phyloP scores from a whole-genome alignment of 2,329 filamentous ascomycete species.

The Ophiostoma ulmi region DNA sequence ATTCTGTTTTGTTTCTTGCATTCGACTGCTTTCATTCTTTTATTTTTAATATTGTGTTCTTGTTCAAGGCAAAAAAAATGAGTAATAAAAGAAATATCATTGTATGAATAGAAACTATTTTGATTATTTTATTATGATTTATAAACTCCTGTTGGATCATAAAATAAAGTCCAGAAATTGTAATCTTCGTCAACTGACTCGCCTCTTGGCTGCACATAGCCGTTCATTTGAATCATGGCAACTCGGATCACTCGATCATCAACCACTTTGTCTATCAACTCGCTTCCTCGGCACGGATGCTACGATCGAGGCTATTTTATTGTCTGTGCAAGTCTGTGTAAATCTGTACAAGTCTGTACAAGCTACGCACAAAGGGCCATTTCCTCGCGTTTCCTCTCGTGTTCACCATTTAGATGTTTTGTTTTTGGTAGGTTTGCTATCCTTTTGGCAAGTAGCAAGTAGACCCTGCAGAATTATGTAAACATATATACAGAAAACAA shows the following conservation, averaged over 20 bases:
- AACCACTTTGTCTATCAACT: not conserved
- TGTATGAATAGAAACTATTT: too few relatives aligned
- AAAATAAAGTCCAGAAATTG: too few relatives aligned
- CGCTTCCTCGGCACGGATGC: conserved; percentile 4
- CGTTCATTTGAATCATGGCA: not conserved
- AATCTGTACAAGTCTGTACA: not conserved
- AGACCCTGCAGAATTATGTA: not conserved
- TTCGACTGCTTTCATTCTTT: not conserved
- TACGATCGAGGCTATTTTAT: not conserved
- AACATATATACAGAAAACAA: not conserved
- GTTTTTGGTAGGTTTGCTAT: too few relatives aligned
- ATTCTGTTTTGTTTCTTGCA: not conserved
- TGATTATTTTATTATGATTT: too few relatives aligned
- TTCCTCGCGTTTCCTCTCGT: conserved; percentile 10
- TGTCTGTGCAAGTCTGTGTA: not conserved
- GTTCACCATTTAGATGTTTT: not conserved
- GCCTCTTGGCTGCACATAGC: not conserved
- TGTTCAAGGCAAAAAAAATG: not conserved
- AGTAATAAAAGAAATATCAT: too few relatives aligned
- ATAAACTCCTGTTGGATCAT: too few relatives aligned
- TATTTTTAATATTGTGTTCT: not conserved
- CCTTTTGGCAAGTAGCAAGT: too few relatives aligned
- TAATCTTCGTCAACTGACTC: not conserved
- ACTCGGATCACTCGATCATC: not conserved
- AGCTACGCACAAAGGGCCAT: not conserved